These are phyloP conservation scores for Pezicula radicicola DNA, from an alignment of 2,329 filamentous ascomycete genomes.

Conservation along the genomic window DNA sequence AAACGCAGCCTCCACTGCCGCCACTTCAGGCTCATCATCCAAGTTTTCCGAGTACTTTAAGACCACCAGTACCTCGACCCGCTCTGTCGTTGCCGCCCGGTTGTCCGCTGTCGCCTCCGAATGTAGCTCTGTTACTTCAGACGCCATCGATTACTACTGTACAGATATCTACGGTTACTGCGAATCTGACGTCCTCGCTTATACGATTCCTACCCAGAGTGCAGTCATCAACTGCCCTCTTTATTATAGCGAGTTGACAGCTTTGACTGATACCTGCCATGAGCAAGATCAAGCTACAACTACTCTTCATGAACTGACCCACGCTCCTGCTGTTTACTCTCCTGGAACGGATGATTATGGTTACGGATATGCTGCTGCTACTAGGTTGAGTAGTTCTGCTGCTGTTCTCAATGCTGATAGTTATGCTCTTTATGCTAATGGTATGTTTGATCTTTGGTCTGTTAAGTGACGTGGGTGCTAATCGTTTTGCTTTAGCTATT, in stretches of 20 bases:
- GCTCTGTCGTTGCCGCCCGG: slow-evolving; percentile 45
- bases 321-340: slow-evolving; percentile 48
- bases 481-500: not conserved
- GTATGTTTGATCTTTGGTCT: slow-evolving; percentile 20
- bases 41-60: slow-evolving; percentile 64
- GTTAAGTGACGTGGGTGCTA: not conserved
- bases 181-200: slow-evolving; percentile 50
- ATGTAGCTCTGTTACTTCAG: slow-evolving; percentile 46
- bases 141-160: slow-evolving; percentile 55
- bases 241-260: slow-evolving; percentile 53
- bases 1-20: slow-evolving; percentile 46
- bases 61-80: slow-evolving; percentile 42
- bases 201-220: slow-evolving; percentile 52
- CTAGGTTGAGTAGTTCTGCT: slow-evolving; percentile 40
- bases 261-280: slow-evolving; percentile 51
- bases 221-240: slow-evolving; percentile 60
- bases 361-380: slow-evolving; percentile 52
- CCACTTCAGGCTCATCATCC: slow-evolving; percentile 42
- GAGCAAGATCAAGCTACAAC: slow-evolving; percentile 64
- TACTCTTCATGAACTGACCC: slow-evolving; percentile 63
- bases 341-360: slow-evolving; percentile 58
- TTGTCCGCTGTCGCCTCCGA: slow-evolving; percentile 52
- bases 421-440: slow-evolving; percentile 52
- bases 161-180: slow-evolving; percentile 54
- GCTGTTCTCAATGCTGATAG: slow-evolving; percentile 65